These are phyloP conservation scores for Miamiensis avidus DNA, from an alignment of 169 alveolate genomes.

Conservation along the genomic window DNA sequence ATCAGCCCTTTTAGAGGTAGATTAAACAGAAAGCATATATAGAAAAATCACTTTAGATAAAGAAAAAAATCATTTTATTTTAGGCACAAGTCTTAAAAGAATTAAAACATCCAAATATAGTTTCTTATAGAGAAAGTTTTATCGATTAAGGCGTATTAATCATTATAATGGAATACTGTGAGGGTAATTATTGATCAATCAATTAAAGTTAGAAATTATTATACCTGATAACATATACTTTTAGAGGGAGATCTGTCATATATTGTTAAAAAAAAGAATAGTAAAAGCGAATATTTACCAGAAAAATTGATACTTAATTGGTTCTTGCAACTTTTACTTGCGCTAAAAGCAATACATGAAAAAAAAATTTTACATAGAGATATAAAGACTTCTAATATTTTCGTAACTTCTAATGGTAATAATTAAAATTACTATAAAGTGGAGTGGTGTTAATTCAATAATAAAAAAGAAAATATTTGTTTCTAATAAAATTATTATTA, in stretches of 20 bases:
- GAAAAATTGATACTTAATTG: conserved; percentile 86
- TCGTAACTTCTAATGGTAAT: conserved; percentile 75
- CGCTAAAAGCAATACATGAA: conserved; percentile 86
- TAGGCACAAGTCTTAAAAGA: conserved; percentile 70
- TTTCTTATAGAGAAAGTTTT: conserved; percentile 79
- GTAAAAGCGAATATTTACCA: conserved; percentile 73
- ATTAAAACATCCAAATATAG: conserved; percentile 86
- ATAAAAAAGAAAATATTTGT: too few relatives aligned
- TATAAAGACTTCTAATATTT: conserved; percentile 88
- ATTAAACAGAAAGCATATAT: background rate
- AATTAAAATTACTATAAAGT: too few relatives aligned
- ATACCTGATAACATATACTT: background rate
- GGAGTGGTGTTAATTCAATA: background rate
- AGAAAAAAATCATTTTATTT: background rate
- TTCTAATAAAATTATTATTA: too few relatives aligned
- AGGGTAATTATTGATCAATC: conserved; percentile 15
- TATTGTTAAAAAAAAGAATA: conserved; percentile 72
- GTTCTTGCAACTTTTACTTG: conserved; percentile 84
- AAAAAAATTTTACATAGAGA: conserved; percentile 89
- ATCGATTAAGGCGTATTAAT: conserved; percentile 73
- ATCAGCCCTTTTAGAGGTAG: conserved; percentile 67
- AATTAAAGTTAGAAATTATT: too few relatives aligned
- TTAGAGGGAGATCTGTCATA: conserved; percentile 82
- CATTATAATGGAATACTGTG: conserved; percentile 84
- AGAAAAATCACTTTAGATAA: background rate